phyloP scores from a whole-genome alignment of 1,284 basidiomycete species.

The Fomitiporia mediterranea region DNA sequence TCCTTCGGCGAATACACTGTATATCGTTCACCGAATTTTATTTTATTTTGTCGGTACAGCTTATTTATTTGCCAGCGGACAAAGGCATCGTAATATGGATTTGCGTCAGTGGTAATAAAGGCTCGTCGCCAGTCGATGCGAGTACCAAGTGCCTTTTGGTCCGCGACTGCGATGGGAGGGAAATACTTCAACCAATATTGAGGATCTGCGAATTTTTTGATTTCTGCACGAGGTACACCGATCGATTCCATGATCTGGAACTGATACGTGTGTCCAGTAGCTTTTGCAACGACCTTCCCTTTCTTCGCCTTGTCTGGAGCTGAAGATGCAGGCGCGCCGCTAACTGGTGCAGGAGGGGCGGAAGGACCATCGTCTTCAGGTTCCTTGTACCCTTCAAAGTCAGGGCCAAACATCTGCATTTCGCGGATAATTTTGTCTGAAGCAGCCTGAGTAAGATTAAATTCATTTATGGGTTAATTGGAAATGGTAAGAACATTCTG shows the following conservation, averaged over 20 bases:
- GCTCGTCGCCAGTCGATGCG: conserved; percentile 97
- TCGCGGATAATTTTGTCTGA: conserved; percentile 97
- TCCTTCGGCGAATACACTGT: conserved; percentile 99
- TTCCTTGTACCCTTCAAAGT: conserved; percentile 75
- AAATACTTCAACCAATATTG: conserved; percentile 92
- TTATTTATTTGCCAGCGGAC: conserved; percentile 99
- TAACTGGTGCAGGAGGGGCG: conserved; percentile 29
- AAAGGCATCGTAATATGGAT: conserved; percentile 97
- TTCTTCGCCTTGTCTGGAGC: conserved; percentile 87
- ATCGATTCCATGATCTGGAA: conserved; percentile 99
- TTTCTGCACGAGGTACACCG: conserved; percentile 82
- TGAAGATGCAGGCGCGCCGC: conserved; percentile 33
- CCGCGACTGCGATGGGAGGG: conserved; percentile 89
- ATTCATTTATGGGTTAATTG: neutral
- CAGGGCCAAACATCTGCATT: conserved; percentile 91
- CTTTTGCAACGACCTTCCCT: conserved; percentile 92
- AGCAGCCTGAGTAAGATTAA: conserved; percentile 57
- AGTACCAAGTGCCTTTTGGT: conserved; percentile 85
- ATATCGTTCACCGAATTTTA: conserved; percentile 98
- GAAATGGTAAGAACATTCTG: too few species aligned
- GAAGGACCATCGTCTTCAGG: conserved; percentile 39
- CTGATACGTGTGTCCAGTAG: conserved; percentile 93
- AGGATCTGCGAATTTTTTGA: conserved; percentile 95
- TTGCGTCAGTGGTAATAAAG: conserved; percentile 93
- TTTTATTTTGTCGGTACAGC: conserved; percentile 79